phyloP scores from a whole-genome alignment of 164 flowering plant species.

The Liquidambar formosana region DNA sequence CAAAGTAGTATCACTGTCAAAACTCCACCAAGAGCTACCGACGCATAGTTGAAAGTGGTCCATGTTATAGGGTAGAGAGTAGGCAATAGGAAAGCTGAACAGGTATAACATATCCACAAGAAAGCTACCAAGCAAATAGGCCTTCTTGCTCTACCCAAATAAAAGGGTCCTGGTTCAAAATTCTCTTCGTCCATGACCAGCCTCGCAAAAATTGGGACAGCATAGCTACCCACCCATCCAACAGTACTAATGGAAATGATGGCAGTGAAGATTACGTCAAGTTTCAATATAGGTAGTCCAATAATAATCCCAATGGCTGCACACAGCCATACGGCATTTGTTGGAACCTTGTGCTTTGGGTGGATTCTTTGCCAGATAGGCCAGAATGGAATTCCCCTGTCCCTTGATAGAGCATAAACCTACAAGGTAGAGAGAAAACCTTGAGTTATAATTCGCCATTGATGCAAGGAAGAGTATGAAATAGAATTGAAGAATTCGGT shows the following conservation, averaged over 20 bases:
- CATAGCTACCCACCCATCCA: slow-evolving; percentile 35
- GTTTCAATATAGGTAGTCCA: slow-evolving; percentile 37
- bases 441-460: not conserved
- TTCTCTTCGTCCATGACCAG: slow-evolving; percentile 30
- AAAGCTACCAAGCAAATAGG: slow-evolving; percentile 36
- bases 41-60: slow-evolving; percentile 36
- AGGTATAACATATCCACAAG: slow-evolving; percentile 33
- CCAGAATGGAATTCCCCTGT: slow-evolving; percentile 32
- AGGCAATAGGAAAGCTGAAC: slow-evolving; percentile 28
- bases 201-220: slow-evolving; percentile 35
- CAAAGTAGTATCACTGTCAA: slow-evolving; percentile 34
- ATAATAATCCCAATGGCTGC: slow-evolving; percentile 26
- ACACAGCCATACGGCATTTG: slow-evolving; percentile 37
- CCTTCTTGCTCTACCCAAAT: slow-evolving; percentile 31
- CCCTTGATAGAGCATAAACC: slow-evolving; percentile 39
- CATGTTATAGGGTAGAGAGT: slow-evolving; percentile 28
- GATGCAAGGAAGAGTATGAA: no score
- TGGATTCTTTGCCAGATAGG: slow-evolving; percentile 28
- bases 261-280: slow-evolving; percentile 30
- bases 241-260: slow-evolving; percentile 28
- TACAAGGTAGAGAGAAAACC: not conserved
- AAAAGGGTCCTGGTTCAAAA: slow-evolving; percentile 35
- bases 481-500: no score
- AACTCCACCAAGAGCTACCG: slow-evolving; percentile 23
- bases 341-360: slow-evolving; percentile 31